These are phyloP conservation scores for Oenanthe sinensis DNA, from an alignment of 129 eudicot genomes.

Conservation along the genomic window DNA sequence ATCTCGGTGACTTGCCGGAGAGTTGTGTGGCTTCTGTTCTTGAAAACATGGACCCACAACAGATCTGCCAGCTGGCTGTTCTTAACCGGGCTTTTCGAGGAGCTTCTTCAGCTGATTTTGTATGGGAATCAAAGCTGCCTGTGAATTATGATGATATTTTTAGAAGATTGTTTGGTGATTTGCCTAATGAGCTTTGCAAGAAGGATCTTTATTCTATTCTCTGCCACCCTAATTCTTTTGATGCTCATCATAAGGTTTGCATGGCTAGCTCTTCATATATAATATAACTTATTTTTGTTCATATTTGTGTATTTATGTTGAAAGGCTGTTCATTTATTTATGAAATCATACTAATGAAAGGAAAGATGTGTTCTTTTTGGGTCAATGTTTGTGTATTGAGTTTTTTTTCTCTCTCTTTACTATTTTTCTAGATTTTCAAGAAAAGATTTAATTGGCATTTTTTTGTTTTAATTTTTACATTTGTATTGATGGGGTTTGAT, in stretches of 20 bases:
- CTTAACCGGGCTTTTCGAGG: constrained; percentile 66
- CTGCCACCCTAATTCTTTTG: constrained; percentile 46
- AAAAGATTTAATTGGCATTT: too few species aligned
- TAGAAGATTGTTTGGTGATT: constrained; percentile 34
- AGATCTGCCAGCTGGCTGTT: constrained; percentile 57
- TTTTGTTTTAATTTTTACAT: not conserved
- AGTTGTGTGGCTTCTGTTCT: constrained; percentile 68
- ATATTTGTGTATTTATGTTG: too few species aligned
- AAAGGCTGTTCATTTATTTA: too few species aligned
- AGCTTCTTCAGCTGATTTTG: constrained; percentile 86
- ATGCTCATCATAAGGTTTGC: constrained; percentile 69
- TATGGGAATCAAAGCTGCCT: constrained; percentile 88
- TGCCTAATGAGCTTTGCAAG: constrained; percentile 38
- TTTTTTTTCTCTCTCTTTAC: too few species aligned
- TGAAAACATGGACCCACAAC: constrained; percentile 47
- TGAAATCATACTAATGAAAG: too few species aligned
- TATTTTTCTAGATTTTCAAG: too few species aligned
- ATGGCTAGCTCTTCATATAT: too few species aligned
- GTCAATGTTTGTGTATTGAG: not conserved
- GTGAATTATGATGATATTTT: constrained; percentile 38
- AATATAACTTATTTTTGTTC: too few species aligned
- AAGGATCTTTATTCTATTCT: constrained; percentile 61
- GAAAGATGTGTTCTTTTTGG: not conserved
- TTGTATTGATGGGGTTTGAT: not conserved
- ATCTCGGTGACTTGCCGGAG: constrained; percentile 85